phyloP scores from a whole-genome alignment of 2,329 filamentous ascomycete genomes.

The Thielaviopsis punctulata region DNA sequence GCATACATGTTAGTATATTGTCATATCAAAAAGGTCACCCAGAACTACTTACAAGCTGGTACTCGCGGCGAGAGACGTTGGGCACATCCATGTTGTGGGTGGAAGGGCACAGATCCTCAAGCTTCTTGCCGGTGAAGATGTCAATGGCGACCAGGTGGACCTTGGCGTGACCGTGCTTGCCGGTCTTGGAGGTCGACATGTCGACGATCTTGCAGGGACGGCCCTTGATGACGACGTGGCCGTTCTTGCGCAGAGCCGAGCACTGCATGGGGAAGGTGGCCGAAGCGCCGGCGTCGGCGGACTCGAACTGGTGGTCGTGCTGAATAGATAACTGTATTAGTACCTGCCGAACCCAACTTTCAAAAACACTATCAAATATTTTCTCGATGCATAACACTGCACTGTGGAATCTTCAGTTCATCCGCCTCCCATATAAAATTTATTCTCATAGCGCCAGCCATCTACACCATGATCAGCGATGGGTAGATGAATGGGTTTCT shows the following conservation, averaged over 20 bases:
- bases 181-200: slow-evolving; percentile 99
- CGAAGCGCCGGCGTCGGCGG: slow-evolving; percentile 91
- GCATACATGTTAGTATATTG: not conserved
- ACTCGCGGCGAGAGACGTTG: slow-evolving; percentile 78
- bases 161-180: slow-evolving; percentile 99
- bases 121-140: slow-evolving; percentile 99
- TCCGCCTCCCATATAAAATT: not conserved
- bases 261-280: slow-evolving; percentile 95
- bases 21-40: not conserved
- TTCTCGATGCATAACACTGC: not conserved
- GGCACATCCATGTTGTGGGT: slow-evolving; percentile 98
- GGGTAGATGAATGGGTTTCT: too few relatives aligned
- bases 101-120: slow-evolving; percentile 96
- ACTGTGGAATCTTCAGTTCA: not conserved
- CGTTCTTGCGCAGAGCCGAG: slow-evolving; percentile 99
- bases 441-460: not conserved
- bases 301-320: slow-evolving; percentile 67
- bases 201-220: slow-evolving; percentile 99
- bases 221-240: slow-evolving; percentile 93
- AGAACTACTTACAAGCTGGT: slow-evolving; percentile 63
- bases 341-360: too few relatives aligned
- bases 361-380: too few relatives aligned
- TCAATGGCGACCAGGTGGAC: slow-evolving; percentile 95
- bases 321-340: slow-evolving; percentile 19
- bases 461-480: too few relatives aligned